Evolutionary conservation across 169 alveolate species (phyloP).

Genomic region (Plasmodium knowlesi): DNA sequence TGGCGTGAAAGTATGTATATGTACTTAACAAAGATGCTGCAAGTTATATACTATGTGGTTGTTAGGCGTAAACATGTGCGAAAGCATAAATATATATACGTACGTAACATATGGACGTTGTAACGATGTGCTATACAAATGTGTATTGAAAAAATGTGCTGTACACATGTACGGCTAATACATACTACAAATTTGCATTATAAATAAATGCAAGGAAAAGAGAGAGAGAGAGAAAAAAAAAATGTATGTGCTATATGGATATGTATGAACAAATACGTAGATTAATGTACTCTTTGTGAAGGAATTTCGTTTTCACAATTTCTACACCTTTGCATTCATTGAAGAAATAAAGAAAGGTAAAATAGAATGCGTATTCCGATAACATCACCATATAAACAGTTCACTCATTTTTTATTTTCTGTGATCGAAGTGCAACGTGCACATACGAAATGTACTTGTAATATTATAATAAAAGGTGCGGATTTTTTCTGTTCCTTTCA

Average conservation of each 20-base stretch:
- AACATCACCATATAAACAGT: conserved; percentile 5
- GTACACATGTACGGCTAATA: background rate
- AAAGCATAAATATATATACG: background rate
- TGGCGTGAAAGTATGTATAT: background rate
- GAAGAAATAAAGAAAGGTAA: conserved; percentile 7
- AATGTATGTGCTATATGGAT: conserved; percentile 7
- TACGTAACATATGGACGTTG: background rate
- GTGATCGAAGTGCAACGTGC: background rate
- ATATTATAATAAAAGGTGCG: background rate
- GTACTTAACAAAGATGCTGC: background rate
- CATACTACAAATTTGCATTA: conserved; percentile 13
- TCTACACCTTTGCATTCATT: conserved; percentile 12
- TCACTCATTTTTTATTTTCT: background rate
- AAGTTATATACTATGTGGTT: background rate
- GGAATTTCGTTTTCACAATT: background rate
- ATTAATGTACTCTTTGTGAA: conserved; percentile 1
- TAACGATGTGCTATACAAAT: background rate
- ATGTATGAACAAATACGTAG: background rate
- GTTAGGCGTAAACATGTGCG: background rate
- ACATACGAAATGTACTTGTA: background rate
- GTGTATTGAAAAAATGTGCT: background rate
- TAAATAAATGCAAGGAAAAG: background rate
- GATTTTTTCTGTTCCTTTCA: background rate
- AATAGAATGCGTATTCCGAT: background rate
- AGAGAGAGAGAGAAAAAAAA: background rate